Percentiles rank a stretch among this genome's conserved stretches.
These are phyloP conservation scores for Pythium myriotylum DNA, from an alignment of 352 stramenopile species.

Conservation along the genomic window DNA sequence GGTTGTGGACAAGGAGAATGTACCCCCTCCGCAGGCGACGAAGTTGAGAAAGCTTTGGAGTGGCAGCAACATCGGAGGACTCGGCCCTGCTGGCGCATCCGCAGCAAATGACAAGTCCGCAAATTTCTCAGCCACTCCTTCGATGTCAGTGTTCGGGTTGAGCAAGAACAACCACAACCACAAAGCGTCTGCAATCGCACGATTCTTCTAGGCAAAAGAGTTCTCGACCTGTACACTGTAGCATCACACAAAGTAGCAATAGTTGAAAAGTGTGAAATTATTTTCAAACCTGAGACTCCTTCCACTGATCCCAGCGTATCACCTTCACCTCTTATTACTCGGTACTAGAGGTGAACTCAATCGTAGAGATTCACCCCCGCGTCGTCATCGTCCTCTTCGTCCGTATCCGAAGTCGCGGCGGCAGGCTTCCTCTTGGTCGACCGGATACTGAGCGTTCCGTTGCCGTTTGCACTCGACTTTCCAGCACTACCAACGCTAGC, in stretches of 20 bases:
- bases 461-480: slow-evolving; percentile 41
- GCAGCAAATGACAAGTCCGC: background rate
- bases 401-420: slow-evolving; percentile 62
- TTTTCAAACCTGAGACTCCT: no score
- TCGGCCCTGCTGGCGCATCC: background rate
- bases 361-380: slow-evolving; percentile 45
- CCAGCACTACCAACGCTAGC: slow-evolving; percentile 30
- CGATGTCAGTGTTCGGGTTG: slow-evolving; percentile 8
- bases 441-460: slow-evolving; percentile 58
- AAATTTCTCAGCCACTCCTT: slow-evolving; percentile 5
- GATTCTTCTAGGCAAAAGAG: slow-evolving; percentile 27
- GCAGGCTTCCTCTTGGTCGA: slow-evolving; percentile 33
- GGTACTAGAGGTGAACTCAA: slow-evolving; percentile 4
- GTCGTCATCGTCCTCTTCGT: slow-evolving; percentile 73
- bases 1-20: slow-evolving; percentile 23
- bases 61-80: slow-evolving; percentile 9
- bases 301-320: no score
- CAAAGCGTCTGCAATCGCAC: slow-evolving; percentile 24
- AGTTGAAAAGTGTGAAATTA: no score
- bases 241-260: background rate
- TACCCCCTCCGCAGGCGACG: background rate
- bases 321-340: no score
- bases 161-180: slow-evolving; percentile 12
- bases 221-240: background rate
- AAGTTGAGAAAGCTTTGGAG: slow-evolving; percentile 35